Evolutionary conservation across 148 eudicot species (phyloP), one percentile per base, ranked within the genome.

Genomic region (Euryodendron excelsum): DNA sequence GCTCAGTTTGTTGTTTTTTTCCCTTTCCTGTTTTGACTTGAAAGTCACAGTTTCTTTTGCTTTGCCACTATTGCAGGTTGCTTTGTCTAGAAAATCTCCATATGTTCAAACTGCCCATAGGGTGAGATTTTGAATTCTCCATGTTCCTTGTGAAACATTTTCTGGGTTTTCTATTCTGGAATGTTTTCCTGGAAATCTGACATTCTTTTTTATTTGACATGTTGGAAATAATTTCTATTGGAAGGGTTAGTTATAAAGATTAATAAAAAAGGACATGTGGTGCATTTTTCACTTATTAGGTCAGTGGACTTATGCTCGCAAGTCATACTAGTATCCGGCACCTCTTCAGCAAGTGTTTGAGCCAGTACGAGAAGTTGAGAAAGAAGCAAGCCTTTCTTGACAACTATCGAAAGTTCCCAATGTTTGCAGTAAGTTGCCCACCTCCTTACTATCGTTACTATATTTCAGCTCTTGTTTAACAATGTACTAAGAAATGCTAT

Each of bases 351-450:
- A 92, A 89, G 87, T 90, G 92, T 55, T 84, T 96, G 84, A 92
- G 91, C 84, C 98, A 96, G 80, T 96, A 93, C 67, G 97, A 94
- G 34, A 91, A 91, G 78, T 76, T 96, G 88, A 90, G 98, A 85
- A 96, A 93, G 91, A 92, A 90, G 84, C 98, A 96, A 81, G 99
- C 98, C 79, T 96, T 93, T 89, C 88, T 96, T 82, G 99, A 96
- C 88, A 92, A 96, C 75, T 96, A 96, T 79, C 86, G 99, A 52
- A 89, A 92, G 79, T 91, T 92, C 78, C 98, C 97, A 23, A 89
- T 92, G 95, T 96, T 96, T 85, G 98, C 94, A 82, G 99, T 96
- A 86, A 93, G 99, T 90, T 61, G 23, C 72, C 62, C 27, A 65
- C 67, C 68, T 73, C 64, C 56, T 33, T 50, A 33, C 12, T 79